Base-by-base conservation (phyloP, 2,329 filamentous ascomycete genomes). In the Fusarium circinatum region DNA sequence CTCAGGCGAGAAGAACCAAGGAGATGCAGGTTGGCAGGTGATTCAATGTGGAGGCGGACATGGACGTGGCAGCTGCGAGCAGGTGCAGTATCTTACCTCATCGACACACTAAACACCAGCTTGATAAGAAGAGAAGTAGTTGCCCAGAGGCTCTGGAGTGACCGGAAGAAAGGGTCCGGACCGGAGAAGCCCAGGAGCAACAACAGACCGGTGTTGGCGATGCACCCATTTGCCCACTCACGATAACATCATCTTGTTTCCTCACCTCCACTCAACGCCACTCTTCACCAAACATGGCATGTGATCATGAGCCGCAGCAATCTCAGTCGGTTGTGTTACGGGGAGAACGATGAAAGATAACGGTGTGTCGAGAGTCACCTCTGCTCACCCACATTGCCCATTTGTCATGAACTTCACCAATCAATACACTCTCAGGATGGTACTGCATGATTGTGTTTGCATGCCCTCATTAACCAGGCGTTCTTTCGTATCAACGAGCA, bases 1-100 rank as follows among this genome's bases (percentile, higher is more conserved):
- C 71, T 75, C 59, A 76, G 68, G 75, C 65, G 68, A 78, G 57
- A 72, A 76, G 34, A 55, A 28, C 51, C 51, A 55, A 39, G 51
- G 44, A 65, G 52, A 62, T 65, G 59, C 36, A 58, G 47, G 41
- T 45, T 62, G 47, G 71, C 69, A 69, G 62, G 75, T 54, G 64
- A 71, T 59, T 66, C 60, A 59, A 54, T 48, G 65, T 68, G 70
- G 54, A 68, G 68, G 65, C n/a, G 67, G 76, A 56, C 44, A 60
- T 67, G 70, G 54, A 66, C 68, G 65, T 26, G 68, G 76, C 76
- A 78, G 76, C 55, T 76, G 73, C 73, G 68, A 77, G 64, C 62
- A 68, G 65, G 64, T 62, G 65, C 63, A 66, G 62, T 68, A 64
- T 42, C 36, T 60, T 41, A 39, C 56, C 18, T 18, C 34, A 48